These are phyloP conservation scores for Gossypium australe DNA, from an alignment of 345 rosid species.

Conservation along the genomic window DNA sequence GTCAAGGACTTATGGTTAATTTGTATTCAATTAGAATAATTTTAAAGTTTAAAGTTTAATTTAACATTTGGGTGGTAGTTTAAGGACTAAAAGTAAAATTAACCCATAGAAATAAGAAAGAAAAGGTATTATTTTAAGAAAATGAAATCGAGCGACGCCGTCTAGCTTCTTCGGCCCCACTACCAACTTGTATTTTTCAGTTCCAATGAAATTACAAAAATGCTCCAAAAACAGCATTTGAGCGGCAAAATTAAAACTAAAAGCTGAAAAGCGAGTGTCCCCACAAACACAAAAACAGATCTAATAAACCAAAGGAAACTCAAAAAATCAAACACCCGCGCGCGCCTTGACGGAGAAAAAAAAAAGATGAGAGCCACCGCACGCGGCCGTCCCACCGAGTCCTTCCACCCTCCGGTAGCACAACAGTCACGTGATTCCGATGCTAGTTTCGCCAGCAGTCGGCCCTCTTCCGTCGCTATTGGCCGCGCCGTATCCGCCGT, in stretches of 20 bases:
- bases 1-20: too few relatives aligned
- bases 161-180: too few relatives aligned
- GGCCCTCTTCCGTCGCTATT: conserved; percentile 65
- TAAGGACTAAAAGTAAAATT: too few relatives aligned
- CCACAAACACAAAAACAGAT: background rate
- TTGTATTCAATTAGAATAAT: too few relatives aligned
- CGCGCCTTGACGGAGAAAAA: background rate
- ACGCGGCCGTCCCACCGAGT: conserved; percentile 22
- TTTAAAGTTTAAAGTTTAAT: too few relatives aligned
- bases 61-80: too few relatives aligned
- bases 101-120: too few relatives aligned
- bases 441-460: conserved; percentile 83
- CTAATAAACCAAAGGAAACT: background rate
- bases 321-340: background rate
- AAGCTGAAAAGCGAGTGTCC: background rate
- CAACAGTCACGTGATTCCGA: conserved; percentile 72
- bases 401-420: conserved; percentile 20
- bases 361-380: conserved; percentile 28
- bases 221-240: background rate
- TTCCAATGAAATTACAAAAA: background rate
- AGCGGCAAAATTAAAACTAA: background rate
- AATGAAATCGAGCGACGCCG: too few relatives aligned
- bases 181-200: too few relatives aligned
- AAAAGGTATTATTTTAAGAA: too few relatives aligned
- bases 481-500: conserved; percentile 39